Evolutionary conservation across 768 basidiomycete species (phyloP).

Genomic region (Rhodotorula diobovata): DNA sequence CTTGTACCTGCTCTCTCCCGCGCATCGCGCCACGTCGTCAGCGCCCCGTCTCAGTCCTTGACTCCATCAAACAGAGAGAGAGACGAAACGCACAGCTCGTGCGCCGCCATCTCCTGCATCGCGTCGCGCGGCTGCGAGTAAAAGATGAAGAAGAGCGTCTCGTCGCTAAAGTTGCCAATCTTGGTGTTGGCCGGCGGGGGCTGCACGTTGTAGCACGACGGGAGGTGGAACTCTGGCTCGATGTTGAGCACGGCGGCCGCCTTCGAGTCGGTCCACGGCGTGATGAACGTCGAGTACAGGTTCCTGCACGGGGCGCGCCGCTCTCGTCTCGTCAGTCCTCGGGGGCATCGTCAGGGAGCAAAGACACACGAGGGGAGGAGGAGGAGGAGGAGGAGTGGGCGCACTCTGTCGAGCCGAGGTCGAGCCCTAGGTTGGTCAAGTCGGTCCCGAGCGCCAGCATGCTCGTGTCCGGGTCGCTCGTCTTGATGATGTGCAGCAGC

Average conservation of each 20-base stretch:
- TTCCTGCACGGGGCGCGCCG: slow-evolving; percentile 30
- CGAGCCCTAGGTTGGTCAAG: slow-evolving; percentile 83
- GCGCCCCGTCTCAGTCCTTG: background rate
- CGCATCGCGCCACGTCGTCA: background rate
- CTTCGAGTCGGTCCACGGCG: slow-evolving; percentile 88
- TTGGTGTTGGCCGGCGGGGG: slow-evolving; percentile 77
- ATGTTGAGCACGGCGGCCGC: slow-evolving; percentile 67
- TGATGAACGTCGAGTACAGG: slow-evolving; percentile 69
- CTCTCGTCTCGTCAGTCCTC: too few species aligned
- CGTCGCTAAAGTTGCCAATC: slow-evolving; percentile 81
- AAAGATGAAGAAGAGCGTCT: slow-evolving; percentile 97
- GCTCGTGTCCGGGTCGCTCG: slow-evolving; percentile 72
- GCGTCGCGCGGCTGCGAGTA: slow-evolving; percentile 88
- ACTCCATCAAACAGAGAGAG: background rate
- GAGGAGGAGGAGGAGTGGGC: slow-evolving; percentile 44
- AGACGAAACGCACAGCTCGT: slow-evolving; percentile 77
- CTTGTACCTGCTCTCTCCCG: slow-evolving; percentile 60
- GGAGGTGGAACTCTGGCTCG: slow-evolving; percentile 87
- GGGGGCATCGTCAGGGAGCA: too few species aligned
- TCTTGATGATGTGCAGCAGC: slow-evolving; percentile 76
- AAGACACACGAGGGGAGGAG: background rate
- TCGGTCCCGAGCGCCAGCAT: slow-evolving; percentile 83
- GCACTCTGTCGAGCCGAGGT: slow-evolving; percentile 78
- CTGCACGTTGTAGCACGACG: slow-evolving; percentile 86
- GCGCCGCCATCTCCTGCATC: slow-evolving; percentile 87